These are phyloP conservation scores for Aspergillus bombycis DNA, from an alignment of 2,329 filamentous ascomycete species.

Conservation along the genomic window DNA sequence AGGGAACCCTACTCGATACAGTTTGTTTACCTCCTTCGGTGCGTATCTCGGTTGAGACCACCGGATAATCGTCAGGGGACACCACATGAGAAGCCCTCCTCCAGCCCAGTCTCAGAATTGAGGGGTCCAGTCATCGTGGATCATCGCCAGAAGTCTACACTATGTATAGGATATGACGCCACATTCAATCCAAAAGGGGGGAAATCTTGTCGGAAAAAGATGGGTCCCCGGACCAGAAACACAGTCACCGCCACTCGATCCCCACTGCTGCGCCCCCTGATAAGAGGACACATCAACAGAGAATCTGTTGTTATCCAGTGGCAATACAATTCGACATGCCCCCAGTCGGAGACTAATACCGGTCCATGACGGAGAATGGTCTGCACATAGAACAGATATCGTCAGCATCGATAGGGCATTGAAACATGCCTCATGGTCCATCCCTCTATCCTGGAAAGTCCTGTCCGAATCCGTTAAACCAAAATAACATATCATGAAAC, in stretches of 20 bases:
- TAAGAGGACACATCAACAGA: not conserved
- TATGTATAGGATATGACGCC: slow-evolving; percentile 1
- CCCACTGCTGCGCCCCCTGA: slow-evolving; percentile 4
- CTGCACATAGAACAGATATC: not conserved
- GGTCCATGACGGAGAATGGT: not conserved
- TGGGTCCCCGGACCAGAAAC: not conserved
- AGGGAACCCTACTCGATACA: too few relatives aligned
- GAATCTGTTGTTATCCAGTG: not conserved
- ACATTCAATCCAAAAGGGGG: not conserved
- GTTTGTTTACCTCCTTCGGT: too few relatives aligned
- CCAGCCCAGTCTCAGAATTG: not conserved
- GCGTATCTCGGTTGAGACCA: too few relatives aligned
- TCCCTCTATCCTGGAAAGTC: slow-evolving; percentile 5
- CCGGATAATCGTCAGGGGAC: too few relatives aligned
- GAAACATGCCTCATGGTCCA: not conserved
- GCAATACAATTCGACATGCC: not conserved
- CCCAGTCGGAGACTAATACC: not conserved
- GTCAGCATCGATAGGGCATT: too few relatives aligned
- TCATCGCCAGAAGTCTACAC: not conserved
- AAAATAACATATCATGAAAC: slow-evolving; percentile 36
- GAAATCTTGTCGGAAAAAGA: not conserved
- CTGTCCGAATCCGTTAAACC: slow-evolving; percentile 35
- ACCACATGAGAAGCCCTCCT: too few relatives aligned
- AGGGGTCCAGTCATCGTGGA: not conserved
- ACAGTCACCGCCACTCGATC: not conserved